phyloP scores from a whole-genome alignment of 164 flowering plant species.

The Nymphaea colorata region DNA sequence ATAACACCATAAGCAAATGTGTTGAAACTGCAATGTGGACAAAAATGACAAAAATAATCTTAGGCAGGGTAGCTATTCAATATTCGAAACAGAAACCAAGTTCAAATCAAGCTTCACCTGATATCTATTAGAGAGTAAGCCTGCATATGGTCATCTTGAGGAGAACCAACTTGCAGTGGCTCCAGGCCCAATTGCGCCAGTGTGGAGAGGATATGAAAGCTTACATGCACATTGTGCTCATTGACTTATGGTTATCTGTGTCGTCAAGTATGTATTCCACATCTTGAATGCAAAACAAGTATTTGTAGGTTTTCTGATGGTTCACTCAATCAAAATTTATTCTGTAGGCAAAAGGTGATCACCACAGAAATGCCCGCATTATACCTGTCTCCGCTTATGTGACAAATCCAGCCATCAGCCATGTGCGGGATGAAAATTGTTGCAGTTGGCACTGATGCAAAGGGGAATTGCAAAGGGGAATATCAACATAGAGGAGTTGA shows the following conservation, averaged over 20 bases:
- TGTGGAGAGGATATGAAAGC: slow-evolving; percentile 37
- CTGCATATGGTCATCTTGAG: slow-evolving; percentile 98
- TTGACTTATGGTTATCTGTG: slow-evolving; percentile 96
- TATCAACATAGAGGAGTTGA: slow-evolving; percentile 81
- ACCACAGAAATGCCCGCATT: slow-evolving; percentile 87
- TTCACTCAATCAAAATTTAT: neutral
- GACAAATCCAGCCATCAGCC: slow-evolving; percentile 96
- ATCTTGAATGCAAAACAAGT: neutral
- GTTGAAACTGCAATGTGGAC: slow-evolving; percentile 55
- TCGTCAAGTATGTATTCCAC: slow-evolving; percentile 48
- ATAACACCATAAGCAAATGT: slow-evolving; percentile 70
- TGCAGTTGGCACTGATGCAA: slow-evolving; percentile 93
- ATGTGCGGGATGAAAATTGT: slow-evolving; percentile 99
- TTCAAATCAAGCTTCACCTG: slow-evolving; percentile 33
- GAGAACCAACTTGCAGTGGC: slow-evolving; percentile 80
- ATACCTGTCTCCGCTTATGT: slow-evolving; percentile 99
- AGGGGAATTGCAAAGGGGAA: slow-evolving; percentile 98
- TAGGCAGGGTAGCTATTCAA: too few species aligned
- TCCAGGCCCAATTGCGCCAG: slow-evolving; percentile 92
- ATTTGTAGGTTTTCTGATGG: neutral
- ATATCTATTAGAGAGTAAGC: slow-evolving; percentile 95
- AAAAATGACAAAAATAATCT: too few species aligned
- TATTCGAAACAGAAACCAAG: too few species aligned
- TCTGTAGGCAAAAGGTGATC: slow-evolving; percentile 84
- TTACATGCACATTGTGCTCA: too few species aligned